These are phyloP conservation scores for Cordyceps pruinosa DNA, from an alignment of 2,329 filamentous ascomycete species.

Conservation along the genomic window DNA sequence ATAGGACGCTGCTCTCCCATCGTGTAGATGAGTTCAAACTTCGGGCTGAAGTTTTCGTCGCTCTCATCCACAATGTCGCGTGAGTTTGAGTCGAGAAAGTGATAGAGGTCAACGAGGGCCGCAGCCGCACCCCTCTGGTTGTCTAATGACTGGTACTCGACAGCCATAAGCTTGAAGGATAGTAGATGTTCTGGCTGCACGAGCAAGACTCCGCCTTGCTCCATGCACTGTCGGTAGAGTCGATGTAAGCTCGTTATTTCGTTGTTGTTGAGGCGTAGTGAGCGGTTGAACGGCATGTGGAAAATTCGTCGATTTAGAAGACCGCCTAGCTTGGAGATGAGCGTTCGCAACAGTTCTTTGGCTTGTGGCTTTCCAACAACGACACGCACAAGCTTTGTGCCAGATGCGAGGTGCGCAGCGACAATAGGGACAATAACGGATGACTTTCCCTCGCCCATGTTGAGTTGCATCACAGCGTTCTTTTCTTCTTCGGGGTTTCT, in stretches of 20 bases:
- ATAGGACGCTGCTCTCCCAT: constrained; percentile 46
- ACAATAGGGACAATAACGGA: constrained; percentile 64
- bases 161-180: constrained; percentile 56
- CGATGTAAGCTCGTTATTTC: constrained; percentile 30
- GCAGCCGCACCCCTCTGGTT: constrained; percentile 16
- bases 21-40: constrained; percentile 58
- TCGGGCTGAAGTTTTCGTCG: constrained; percentile 55
- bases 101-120: constrained; percentile 34
- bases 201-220: constrained; percentile 47
- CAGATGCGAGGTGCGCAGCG: constrained; percentile 45
- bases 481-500: constrained; percentile 27
- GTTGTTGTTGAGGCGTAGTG: constrained; percentile 26
- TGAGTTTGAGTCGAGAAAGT: constrained; percentile 36
- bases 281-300: constrained; percentile 53
- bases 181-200: constrained; percentile 58
- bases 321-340: constrained; percentile 48
- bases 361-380: constrained; percentile 56
- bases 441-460: constrained; percentile 67
- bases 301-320: constrained; percentile 48
- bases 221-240: constrained; percentile 40
- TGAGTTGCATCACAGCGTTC: constrained; percentile 57
- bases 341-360: constrained; percentile 51
- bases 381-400: constrained; percentile 44
- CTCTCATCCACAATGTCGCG: constrained; percentile 59
- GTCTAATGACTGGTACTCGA: constrained; percentile 23